Percentiles rank a stretch among this genome's conserved stretches.
phyloP scores from a whole-genome alignment of 148 eudicot species.

The Rheum nobile region DNA sequence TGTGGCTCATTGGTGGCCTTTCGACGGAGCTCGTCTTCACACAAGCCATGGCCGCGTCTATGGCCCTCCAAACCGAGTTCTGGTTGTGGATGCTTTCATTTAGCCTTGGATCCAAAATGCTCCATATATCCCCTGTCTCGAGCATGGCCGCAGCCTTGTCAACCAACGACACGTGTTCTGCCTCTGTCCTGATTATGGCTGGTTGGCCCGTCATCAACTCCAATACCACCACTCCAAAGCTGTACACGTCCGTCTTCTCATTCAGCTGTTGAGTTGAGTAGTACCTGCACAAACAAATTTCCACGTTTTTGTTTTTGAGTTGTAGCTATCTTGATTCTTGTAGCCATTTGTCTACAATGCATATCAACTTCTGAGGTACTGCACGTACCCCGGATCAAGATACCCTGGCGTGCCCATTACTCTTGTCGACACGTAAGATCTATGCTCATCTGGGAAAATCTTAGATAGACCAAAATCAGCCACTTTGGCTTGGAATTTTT shows the following conservation, averaged over 20 bases:
- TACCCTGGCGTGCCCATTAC: slow-evolving; percentile 18
- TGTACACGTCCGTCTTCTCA: slow-evolving; percentile 8
- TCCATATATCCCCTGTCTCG: slow-evolving; percentile 7
- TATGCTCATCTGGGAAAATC: slow-evolving; percentile 16
- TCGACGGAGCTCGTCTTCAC: neutral
- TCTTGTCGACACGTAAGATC: slow-evolving; percentile 16
- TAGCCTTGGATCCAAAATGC: slow-evolving; percentile 1
- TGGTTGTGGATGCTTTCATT: slow-evolving; percentile 5
- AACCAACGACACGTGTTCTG: neutral
- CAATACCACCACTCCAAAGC: slow-evolving; percentile 7
- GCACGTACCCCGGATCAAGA: slow-evolving; percentile 5
- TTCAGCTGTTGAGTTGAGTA: slow-evolving; percentile 10
- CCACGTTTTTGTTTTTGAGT: neutral
- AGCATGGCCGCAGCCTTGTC: slow-evolving; percentile 1
- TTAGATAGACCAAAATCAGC: slow-evolving; percentile 31
- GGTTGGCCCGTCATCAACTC: slow-evolving; percentile 7
- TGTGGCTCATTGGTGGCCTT: slow-evolving; percentile 12
- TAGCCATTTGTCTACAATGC: neutral
- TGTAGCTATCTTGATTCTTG: no score
- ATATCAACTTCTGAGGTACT: neutral
- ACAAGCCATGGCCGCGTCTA: slow-evolving; percentile 12
- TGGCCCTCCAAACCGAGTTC: slow-evolving; percentile 9
- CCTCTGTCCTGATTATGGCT: neutral
- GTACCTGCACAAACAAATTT: neutral
- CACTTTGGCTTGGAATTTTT: slow-evolving; percentile 28